A percentile compares a stretch with the other conserved stretches of the same genome.
Evolutionary conservation across 2,329 filamentous ascomycete genomes (phyloP).

Genomic region (Fusarium paranaense): DNA sequence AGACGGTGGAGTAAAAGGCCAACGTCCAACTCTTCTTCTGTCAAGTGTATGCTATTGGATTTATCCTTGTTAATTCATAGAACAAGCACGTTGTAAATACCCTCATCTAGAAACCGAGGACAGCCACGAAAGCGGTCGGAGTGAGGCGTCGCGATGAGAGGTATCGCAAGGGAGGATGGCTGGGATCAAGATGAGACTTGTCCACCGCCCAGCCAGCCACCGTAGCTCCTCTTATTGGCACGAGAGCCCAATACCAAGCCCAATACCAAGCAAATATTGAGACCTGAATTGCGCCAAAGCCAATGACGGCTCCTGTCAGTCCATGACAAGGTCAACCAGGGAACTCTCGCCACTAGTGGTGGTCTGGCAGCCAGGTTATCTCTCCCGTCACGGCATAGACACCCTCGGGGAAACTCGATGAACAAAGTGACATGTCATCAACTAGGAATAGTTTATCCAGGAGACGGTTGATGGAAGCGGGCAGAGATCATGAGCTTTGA

Average conservation of each 20-base stretch:
- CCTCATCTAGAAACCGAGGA: not conserved
- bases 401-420: not conserved
- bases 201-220: not conserved
- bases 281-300: constrained; percentile 12
- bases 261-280: constrained; percentile 12
- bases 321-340: constrained; percentile 21
- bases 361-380: not conserved
- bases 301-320: constrained; percentile 14
- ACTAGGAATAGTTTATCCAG: not conserved
- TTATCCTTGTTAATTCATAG: not conserved
- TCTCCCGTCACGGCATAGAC: not conserved
- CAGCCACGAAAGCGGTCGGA: not conserved
- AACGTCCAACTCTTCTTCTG: not conserved
- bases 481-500: constrained; percentile 5
- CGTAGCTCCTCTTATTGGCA: not conserved
- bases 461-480: not conserved
- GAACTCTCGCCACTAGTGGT: not conserved
- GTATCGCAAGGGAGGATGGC: not conserved
- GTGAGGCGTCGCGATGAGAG: not conserved
- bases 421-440: not conserved
- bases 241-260: constrained; percentile 8
- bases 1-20: not conserved
- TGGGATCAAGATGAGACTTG: not conserved
- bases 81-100: not conserved
- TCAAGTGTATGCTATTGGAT: not conserved